These are phyloP conservation scores for Arthrinium puccinioides DNA, from an alignment of 2,329 filamentous ascomycete genomes.

Conservation along the genomic window DNA sequence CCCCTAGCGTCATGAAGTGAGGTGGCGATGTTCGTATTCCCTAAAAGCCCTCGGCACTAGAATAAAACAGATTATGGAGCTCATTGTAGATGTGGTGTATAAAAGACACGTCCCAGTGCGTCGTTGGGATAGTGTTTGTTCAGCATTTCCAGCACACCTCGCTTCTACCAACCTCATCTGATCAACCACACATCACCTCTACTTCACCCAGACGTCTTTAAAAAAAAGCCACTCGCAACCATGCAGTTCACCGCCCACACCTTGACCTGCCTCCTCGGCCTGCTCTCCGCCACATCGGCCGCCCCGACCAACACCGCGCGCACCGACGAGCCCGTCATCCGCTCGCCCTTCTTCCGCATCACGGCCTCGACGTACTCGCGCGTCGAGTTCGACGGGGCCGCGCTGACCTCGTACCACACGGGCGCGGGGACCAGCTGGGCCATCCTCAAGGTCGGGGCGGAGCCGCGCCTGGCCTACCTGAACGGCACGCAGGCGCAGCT, in stretches of 20 bases:
- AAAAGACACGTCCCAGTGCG: no score
- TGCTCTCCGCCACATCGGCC: not conserved
- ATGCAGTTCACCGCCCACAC: not conserved
- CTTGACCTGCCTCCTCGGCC: not conserved
- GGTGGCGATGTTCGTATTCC: no score
- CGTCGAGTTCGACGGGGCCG: conserved; percentile 1
- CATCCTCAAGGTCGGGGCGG: not conserved
- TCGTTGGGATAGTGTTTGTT: no score
- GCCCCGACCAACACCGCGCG: not conserved
- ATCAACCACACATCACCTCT: no score
- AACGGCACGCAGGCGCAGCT: conserved; percentile 2
- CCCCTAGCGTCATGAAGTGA: no score
- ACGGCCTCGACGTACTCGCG: not conserved
- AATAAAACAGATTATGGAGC: no score
- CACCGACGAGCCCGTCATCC: not conserved
- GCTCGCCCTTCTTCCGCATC: not conserved
- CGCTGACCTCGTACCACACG: not conserved
- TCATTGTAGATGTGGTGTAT: no score
- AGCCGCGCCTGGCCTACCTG: not conserved
- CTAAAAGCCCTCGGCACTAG: no score
- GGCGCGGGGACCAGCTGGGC: not conserved
- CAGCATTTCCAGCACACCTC: no score
- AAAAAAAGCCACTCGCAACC: not conserved
- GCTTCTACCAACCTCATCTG: no score
- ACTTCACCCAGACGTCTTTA: no score